Evolutionary conservation across 2,329 filamentous ascomycete genomes (phyloP).

Genomic region (Ceratocystis destructans): DNA sequence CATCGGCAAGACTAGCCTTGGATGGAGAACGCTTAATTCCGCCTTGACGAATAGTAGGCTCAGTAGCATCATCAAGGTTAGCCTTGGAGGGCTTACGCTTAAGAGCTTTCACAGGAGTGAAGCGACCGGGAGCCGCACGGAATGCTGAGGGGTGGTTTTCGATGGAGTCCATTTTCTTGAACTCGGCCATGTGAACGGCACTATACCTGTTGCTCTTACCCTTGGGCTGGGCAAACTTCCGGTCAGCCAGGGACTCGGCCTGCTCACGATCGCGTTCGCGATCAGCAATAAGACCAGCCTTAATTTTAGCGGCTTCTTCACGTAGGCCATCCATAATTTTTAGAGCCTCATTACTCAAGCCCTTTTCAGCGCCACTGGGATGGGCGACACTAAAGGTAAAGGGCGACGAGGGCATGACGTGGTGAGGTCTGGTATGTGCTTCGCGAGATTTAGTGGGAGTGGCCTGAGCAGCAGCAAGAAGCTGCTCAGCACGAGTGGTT

Average conservation of each 20-base stretch:
- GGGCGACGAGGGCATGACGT: slow-evolving; percentile 38
- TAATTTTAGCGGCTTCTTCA: slow-evolving; percentile 57
- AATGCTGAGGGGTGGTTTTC: slow-evolving; percentile 71
- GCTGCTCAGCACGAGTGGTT: slow-evolving; percentile 19
- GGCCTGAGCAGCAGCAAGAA: slow-evolving; percentile 31
- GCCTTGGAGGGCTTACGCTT: slow-evolving; percentile 38
- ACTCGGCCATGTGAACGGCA: slow-evolving; percentile 71
- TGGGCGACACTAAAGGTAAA: slow-evolving; percentile 53
- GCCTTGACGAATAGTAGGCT: slow-evolving; percentile 24
- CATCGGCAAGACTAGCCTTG: slow-evolving; percentile 27
- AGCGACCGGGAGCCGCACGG: slow-evolving; percentile 42
- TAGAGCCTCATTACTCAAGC: slow-evolving; percentile 48
- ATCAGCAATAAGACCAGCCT: slow-evolving; percentile 51
- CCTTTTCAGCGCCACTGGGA: slow-evolving; percentile 31
- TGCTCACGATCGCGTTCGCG: slow-evolving; percentile 41
- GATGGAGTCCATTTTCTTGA: slow-evolving; percentile 97
- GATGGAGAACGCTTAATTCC: slow-evolving; percentile 27
- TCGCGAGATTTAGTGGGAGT: slow-evolving; percentile 17
- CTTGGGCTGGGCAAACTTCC: slow-evolving; percentile 69
- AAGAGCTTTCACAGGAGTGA: slow-evolving; percentile 31
- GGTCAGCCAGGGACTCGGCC: slow-evolving; percentile 33
- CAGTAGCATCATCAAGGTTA: slow-evolving; percentile 48
- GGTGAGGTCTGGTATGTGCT: slow-evolving; percentile 47
- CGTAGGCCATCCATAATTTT: slow-evolving; percentile 53
- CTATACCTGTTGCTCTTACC: slow-evolving; percentile 69